Evolutionary conservation across 2,329 filamentous ascomycete species (phyloP), one percentile per base, ranked within the genome.

Genomic region (Claviceps africana): DNA sequence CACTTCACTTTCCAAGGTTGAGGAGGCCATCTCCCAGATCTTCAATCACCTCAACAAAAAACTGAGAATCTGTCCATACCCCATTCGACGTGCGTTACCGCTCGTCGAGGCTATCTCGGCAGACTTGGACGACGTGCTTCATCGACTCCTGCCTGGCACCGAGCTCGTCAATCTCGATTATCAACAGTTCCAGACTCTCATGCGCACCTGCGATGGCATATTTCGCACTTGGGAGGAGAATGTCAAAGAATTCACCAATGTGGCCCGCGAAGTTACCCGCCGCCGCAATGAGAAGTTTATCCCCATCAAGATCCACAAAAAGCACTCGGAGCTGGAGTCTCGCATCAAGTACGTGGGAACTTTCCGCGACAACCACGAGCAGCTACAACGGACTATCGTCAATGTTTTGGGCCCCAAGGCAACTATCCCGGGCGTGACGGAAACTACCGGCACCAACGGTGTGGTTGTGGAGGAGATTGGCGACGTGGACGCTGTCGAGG

Each of bases 31-130:
- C 56, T 79, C 84, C 45, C 80, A 90, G 61, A 95, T 98, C 56
- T 98, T 99, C 67, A 79, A 73, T 47, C 94, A 99, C 66, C 77
- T 98, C 66, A 98, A 96, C 75, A 96, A 95, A 75, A 98, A 98
- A 73, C 77, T 98, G 62, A 86, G 91, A 59, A 90, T 97, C 56
- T 96, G 88, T 63, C 89, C 90, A 2, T 99, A 99, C 64, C 93
- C 93, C 0, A 90, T 98, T 61, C 83, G 84, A 57, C 82, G 94
- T 64, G 91, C 93, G 6, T 75, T 98, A 53, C 87, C 89, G 50
- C 79, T 99, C n/a, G 93, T 97, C 11, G 90, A 96, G 69, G 89
- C 91, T 28, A 96, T 99, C 57, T 98, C 94, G 6, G 86, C 83
- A 11, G 94, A 98, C 65, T 74, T 99, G 43, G 88, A 98, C 62